Conservation (phyloP, 1,284 basidiomycete species). For the Chalciporus sp. region DNA sequence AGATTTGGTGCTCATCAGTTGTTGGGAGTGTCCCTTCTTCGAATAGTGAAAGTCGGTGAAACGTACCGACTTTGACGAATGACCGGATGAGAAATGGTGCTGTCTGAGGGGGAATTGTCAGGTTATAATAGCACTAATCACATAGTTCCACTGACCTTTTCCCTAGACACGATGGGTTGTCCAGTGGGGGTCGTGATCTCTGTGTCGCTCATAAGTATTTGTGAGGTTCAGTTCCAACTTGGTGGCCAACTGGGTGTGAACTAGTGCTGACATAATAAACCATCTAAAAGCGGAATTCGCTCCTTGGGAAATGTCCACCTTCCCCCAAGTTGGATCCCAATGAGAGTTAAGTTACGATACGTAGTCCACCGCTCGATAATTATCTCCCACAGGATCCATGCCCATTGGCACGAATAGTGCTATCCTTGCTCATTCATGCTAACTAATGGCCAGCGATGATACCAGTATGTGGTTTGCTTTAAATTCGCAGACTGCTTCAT, state of each 20-base stretch:
- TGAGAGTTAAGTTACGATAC: no score
- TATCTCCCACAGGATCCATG: background rate
- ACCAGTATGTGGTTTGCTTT: no score
- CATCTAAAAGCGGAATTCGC: background rate
- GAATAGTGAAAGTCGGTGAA: constrained; percentile 70
- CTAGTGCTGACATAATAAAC: background rate
- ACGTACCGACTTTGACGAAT: constrained; percentile 78
- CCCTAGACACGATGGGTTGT: constrained; percentile 40
- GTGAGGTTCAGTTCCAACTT: background rate
- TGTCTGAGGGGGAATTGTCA: constrained; percentile 47
- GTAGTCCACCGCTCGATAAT: no score
- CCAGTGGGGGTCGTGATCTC: constrained; percentile 38
- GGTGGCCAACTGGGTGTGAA: background rate
- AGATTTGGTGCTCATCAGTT: constrained; percentile 76
- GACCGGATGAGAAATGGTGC: constrained; percentile 77
- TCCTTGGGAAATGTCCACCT: no score
- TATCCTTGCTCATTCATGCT: no score
- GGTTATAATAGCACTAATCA: background rate
- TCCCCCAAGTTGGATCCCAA: no score
- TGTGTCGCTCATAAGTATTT: constrained; percentile 34
- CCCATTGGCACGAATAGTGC: background rate
- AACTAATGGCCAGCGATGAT: no score
- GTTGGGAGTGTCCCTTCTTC: constrained; percentile 74
- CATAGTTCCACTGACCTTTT: constrained; percentile 36
- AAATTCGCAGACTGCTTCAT: no score